phyloP scores from a whole-genome alignment of 768 basidiomycete species.

The Tylopilus balloui region DNA sequence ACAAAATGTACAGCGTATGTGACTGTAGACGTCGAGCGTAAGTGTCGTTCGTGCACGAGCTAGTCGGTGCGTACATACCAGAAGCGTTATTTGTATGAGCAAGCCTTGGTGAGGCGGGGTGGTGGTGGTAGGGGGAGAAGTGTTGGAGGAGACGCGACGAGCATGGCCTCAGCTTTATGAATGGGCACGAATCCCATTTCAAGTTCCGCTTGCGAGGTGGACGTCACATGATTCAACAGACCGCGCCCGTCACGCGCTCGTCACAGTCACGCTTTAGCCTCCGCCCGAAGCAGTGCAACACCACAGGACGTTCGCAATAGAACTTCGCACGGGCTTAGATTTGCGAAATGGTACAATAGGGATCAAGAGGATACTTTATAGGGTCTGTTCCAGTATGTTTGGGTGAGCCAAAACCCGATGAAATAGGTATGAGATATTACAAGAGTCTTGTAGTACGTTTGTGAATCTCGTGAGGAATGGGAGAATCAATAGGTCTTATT shows the following conservation, averaged over 20 bases:
- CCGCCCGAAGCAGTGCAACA: no score
- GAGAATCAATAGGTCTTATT: neutral
- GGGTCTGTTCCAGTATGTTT: no score
- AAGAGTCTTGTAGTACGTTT: no score
- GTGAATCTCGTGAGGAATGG: no score
- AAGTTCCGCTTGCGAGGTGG: slow-evolving; percentile 29
- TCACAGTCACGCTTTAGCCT: slow-evolving; percentile 24
- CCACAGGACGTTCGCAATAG: no score
- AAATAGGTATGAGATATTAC: no score
- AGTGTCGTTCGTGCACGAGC: slow-evolving; percentile 10
- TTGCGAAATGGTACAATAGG: no score
- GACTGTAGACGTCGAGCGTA: slow-evolving; percentile 17
- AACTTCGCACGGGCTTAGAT: no score
- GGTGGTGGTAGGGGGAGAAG: slow-evolving; percentile 32
- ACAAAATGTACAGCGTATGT: slow-evolving; percentile 31
- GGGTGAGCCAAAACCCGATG: no score
- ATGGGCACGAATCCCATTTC: slow-evolving; percentile 30
- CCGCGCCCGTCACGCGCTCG: slow-evolving; percentile 33
- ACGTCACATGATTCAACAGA: slow-evolving; percentile 35
- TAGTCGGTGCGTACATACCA: slow-evolving; percentile 18
- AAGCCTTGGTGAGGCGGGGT: slow-evolving; percentile 15
- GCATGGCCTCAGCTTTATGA: slow-evolving; percentile 32
- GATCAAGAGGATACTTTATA: no score
- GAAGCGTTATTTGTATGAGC: slow-evolving; percentile 16
- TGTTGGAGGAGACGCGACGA: slow-evolving; percentile 24